These are phyloP conservation scores for Sodiomyces alkalinus DNA, from an alignment of 2,329 filamentous ascomycete species.

Conservation along the genomic window DNA sequence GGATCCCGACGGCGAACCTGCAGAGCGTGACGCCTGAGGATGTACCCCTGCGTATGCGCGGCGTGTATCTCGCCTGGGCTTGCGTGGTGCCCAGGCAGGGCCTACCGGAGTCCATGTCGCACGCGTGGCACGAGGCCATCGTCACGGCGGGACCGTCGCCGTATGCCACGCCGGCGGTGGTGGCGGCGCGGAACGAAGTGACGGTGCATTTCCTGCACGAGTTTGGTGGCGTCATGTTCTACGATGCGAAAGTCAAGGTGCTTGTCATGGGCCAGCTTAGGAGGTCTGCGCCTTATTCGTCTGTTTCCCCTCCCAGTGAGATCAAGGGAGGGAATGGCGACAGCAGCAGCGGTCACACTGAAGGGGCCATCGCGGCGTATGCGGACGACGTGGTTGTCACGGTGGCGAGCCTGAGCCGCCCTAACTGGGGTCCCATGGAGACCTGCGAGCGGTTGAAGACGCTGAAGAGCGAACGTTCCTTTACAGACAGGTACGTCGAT, in stretches of 20 bases:
- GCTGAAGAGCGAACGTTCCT: constrained; percentile 23
- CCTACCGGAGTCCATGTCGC: constrained; percentile 14
- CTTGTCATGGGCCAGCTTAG: constrained; percentile 47
- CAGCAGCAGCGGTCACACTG: constrained; percentile 1
- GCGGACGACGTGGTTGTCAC: constrained; percentile 25
- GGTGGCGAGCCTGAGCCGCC: constrained; percentile 29
- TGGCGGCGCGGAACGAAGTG: constrained; percentile 32
- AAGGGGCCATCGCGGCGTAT: constrained; percentile 13
- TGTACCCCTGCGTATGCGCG: constrained; percentile 36
- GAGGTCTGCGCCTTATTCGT: too few species aligned
- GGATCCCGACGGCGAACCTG: constrained; percentile 40
- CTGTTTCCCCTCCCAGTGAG: too few species aligned
- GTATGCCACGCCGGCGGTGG: constrained; percentile 27
- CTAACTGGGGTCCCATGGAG: constrained; percentile 26
- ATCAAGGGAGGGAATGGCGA: too few species aligned
- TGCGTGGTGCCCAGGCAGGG: constrained; percentile 22
- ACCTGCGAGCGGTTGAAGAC: constrained; percentile 22
- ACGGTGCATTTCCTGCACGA: constrained; percentile 38
- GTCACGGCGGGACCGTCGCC: constrained; percentile 39
- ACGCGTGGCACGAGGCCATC: constrained; percentile 43
- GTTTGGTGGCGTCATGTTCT: constrained; percentile 25
- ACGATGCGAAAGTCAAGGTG: constrained; percentile 30
- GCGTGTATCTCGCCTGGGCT: constrained; percentile 53
- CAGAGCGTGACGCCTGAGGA: constrained; percentile 30
- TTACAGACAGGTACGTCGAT: constrained; percentile 30